Evolutionary conservation across 371 early-diverging fungal species (phyloP), one percentile per base, ranked within the genome.

Genomic region (Mucor saturninus): DNA sequence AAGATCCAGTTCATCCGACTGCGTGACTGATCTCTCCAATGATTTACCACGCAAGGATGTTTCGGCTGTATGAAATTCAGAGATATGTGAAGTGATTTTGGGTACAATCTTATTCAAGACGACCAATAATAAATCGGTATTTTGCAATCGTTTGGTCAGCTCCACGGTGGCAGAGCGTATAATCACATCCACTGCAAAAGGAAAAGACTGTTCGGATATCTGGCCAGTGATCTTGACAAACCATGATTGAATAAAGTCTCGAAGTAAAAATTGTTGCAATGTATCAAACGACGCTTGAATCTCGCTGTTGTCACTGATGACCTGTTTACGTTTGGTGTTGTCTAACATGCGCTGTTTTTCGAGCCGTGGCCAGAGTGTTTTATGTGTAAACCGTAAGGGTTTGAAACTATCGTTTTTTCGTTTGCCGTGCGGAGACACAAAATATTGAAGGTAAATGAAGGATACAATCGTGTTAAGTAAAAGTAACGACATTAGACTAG

Each of bases 31-130:
- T 14, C 82, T 74, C 50, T 89, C 86, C 5, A 85, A 65, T 1
- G 75, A 73, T 40, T 78, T 73, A 4, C 89, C 88, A 10, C 84
- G 71, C 9, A 90, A 64, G 1, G 84, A 59, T 42, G 73, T 75
- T 67, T 89, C 91, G n/a, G 91, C 90, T 5, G 69, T 68, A 14
- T 90, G 81, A 62, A 86, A 87, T 6, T 90, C 89, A 26, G 81
- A 77, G 4, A 93, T 76, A 52, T 95, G 95, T 1, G 74, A 63
- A 0, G 91, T 91, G 30, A 91, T 70, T 14, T 81, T 71, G 21
- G 93, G 92, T 26, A 92, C 66, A 21, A 91, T 62, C 35, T 83
- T 79, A 28, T 79, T 80, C 11, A 91, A 76, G 1, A 89, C 56
- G 13, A 93, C 61, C 15, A 80, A 73, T 0, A 86, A 71, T 21